phyloP scores from a whole-genome alignment of 192 early-diverging fungal genomes.

The Phlyctochytrium bullatum region DNA sequence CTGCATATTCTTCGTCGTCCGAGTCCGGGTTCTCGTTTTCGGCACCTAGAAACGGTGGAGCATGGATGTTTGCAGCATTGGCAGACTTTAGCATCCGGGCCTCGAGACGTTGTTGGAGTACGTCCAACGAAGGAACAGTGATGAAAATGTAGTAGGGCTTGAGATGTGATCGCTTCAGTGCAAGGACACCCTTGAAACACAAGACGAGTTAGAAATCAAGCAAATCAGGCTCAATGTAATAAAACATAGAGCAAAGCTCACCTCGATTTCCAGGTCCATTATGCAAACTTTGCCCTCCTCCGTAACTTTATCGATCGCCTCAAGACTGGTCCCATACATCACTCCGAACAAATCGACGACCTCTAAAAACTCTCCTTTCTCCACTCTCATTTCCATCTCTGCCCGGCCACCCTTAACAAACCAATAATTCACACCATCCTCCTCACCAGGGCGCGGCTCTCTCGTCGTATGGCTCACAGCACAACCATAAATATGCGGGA shows the following conservation, averaged over 20 bases:
- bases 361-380: conserved; percentile 49
- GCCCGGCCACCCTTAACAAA: conserved; percentile 39
- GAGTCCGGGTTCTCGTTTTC: neutral
- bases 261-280: conserved; percentile 53
- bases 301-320: conserved; percentile 45
- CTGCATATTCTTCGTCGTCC: conserved; percentile 1
- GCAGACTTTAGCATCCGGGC: neutral
- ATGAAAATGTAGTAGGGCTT: conserved; percentile 45
- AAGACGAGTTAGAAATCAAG: neutral
- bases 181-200: conserved; percentile 40
- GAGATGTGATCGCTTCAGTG: conserved; percentile 46
- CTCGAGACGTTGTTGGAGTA: conserved; percentile 43
- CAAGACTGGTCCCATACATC: conserved; percentile 52
- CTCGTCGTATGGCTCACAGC: conserved; percentile 58
- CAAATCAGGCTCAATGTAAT: neutral
- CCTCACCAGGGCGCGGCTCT: conserved; percentile 51
- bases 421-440: conserved; percentile 52
- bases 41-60: neutral
- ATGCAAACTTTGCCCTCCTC: conserved; percentile 56
- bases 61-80: neutral
- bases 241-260: conserved; percentile 11
- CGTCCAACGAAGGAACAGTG: conserved; percentile 41
- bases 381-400: conserved; percentile 44
- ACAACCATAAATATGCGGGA: conserved; percentile 47
- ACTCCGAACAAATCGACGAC: conserved; percentile 53